Base-by-base conservation (phyloP, 441 rosid species). In the Dalechampia spathulata region DNA sequence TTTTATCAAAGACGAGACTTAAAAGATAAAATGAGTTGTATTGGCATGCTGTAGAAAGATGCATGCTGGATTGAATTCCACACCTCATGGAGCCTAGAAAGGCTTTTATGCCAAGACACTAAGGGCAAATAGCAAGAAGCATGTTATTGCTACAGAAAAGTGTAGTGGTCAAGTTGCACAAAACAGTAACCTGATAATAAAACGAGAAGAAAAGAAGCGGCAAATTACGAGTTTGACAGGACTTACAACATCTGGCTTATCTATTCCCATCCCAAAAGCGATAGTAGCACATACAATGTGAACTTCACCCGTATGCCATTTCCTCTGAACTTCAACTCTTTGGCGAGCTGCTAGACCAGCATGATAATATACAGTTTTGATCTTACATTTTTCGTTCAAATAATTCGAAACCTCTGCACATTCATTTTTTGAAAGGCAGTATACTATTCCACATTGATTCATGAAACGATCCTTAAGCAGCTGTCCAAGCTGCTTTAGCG, bases 201-300 rank as follows among this genome's bases (percentile, higher is more conserved):
- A 2, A 26, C 10, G 39, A 40, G 46, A 20, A 49, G 22, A 9
- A 5, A 57, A 61, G 36, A 42, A 39, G 21, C 22, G 26, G n/a
- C n/a, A 46, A 49, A 16, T 30, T 22, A 19, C 58, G 48, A 67
- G 32, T 32, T 58, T 55, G 62, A 49, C 20, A 53, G 64, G 58
- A 83, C 87, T 85, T 73, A 89, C 96, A 41, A 87, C 99, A 65
- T 93, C 82, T 58, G 97, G 81, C 79, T 92, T 92, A 80, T 89
- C 99, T 54, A 92, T 92, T 59, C 99, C 99, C 99, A 93, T 93
- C 60, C 99, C 97, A 52, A 93, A 92, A 54, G 97, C 96, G 26
- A 93, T 89, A 44, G 97, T 89, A 50, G 96, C 97, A 62, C 97
- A 89, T 22, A 89, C 89, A 56, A 93, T 76, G 30, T 85, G 89